Percentiles rank a stretch among this genome's conserved stretches.
Evolutionary conservation across 164 flowering plant genomes (phyloP).

Genomic region (Magnolia kwangsiensis): DNA sequence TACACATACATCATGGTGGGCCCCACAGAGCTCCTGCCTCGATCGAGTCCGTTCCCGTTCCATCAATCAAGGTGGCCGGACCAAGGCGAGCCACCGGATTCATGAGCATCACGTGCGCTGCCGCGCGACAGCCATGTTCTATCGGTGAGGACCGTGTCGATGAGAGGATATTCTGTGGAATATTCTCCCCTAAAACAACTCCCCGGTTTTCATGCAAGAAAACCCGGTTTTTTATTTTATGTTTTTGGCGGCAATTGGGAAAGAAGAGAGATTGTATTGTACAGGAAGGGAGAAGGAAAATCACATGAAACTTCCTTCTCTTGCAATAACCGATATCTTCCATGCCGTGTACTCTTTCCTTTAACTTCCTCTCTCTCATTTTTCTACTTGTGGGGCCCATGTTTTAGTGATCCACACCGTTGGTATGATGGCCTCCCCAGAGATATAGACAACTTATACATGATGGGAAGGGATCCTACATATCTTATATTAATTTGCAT

Average conservation of each 20-base stretch:
- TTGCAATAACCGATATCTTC: conserved; percentile 21
- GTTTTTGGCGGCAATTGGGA: conserved; percentile 13
- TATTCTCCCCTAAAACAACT: neutral
- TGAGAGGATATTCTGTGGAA: neutral
- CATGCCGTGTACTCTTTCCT: neutral
- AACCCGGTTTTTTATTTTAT: conserved; percentile 13
- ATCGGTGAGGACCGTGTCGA: neutral
- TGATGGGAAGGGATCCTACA: no score
- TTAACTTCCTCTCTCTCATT: conserved; percentile 3
- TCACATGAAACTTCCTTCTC: conserved; percentile 23
- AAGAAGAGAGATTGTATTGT: conserved; percentile 21
- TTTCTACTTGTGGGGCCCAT: neutral
- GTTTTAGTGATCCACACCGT: neutral
- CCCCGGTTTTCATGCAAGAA: conserved; percentile 7
- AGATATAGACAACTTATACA: no score
- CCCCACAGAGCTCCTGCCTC: no score
- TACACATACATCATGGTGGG: no score
- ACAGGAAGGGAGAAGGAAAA: conserved; percentile 16
- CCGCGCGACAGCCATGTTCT: neutral
- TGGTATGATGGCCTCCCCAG: neutral
- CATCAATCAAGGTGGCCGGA: neutral
- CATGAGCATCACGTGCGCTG: conserved; percentile 1
- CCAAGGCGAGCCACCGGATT: neutral
- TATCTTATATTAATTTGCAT: no score
- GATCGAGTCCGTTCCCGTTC: neutral